These are phyloP conservation scores for Globisporangium nagaii DNA, from an alignment of 352 stramenopile genomes.

Conservation along the genomic window DNA sequence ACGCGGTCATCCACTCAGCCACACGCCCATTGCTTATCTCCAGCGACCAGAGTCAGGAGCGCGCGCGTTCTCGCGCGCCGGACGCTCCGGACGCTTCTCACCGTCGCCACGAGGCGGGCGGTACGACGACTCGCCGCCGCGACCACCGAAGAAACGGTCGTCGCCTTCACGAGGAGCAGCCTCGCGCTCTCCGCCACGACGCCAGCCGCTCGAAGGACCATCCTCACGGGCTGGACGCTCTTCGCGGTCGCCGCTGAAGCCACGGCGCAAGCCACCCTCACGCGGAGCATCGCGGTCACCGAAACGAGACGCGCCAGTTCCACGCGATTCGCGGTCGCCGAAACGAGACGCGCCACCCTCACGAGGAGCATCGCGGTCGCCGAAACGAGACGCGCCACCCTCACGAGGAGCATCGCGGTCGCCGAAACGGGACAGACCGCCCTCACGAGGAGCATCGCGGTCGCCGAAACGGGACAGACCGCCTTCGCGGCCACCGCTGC, in stretches of 20 bases:
- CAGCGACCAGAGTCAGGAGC: conserved; percentile 61
- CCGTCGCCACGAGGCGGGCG: conserved; percentile 32
- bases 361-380: conserved; percentile 23
- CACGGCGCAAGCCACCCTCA: conserved; percentile 26
- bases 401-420: conserved; percentile 20
- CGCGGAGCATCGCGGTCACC: conserved; percentile 23
- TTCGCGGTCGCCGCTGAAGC: conserved; percentile 36
- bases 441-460: conserved; percentile 26
- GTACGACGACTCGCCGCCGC: conserved; percentile 46
- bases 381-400: conserved; percentile 6
- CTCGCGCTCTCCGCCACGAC: conserved; percentile 24
- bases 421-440: conserved; percentile 27
- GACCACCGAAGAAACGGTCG: conserved; percentile 43
- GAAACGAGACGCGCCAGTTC: conserved; percentile 14
- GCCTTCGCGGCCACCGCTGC: conserved; percentile 5
- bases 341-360: conserved; percentile 27
- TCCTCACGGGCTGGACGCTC: conserved; percentile 17
- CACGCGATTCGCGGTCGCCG: conserved; percentile 12
- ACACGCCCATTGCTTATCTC: conserved; percentile 30
- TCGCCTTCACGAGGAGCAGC: conserved; percentile 24
- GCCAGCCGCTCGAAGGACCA: conserved; percentile 14
- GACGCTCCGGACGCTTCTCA: conserved; percentile 17
- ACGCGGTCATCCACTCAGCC: background rate
- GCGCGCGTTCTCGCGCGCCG: conserved; percentile 28
- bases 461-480: conserved; percentile 17